Evolutionary conservation across 2,329 filamentous ascomycete genomes (phyloP).

Genomic region (Colletotrichum cordylinicola): DNA sequence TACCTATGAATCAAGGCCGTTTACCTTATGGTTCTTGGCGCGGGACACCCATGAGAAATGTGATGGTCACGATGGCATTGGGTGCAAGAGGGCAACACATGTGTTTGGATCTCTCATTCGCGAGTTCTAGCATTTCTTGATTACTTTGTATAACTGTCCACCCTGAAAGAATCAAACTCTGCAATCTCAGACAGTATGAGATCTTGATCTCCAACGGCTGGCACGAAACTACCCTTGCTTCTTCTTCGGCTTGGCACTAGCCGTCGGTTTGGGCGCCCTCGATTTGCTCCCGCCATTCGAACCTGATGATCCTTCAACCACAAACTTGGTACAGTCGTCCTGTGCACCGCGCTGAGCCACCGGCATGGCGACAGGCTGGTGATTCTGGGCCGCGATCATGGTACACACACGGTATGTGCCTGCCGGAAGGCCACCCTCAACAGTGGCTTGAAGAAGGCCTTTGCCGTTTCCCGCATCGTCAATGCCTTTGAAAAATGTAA

Average conservation of each 20-base stretch:
- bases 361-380: constrained; percentile 65
- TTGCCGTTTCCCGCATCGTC: constrained; percentile 55
- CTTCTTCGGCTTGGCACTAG: background rate
- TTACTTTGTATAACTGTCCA: background rate
- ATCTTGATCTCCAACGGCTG: background rate
- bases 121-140: background rate
- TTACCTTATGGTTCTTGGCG: too few species aligned
- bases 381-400: constrained; percentile 55
- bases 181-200: background rate
- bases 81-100: background rate
- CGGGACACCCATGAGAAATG: too few species aligned
- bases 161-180: background rate
- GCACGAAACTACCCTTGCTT: background rate
- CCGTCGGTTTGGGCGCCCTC: background rate
- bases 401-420: constrained; percentile 58
- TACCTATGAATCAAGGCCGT: too few species aligned
- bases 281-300: background rate
- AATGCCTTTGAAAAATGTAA: constrained; percentile 65
- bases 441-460: constrained; percentile 48
- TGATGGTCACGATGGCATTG: too few species aligned
- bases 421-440: constrained; percentile 50
- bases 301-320: constrained; percentile 32
- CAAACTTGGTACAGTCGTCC: constrained; percentile 58
- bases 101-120: background rate
- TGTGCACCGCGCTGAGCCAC: constrained; percentile 59